phyloP scores from a whole-genome alignment of 768 basidiomycete genomes.

The Russula virescens region DNA sequence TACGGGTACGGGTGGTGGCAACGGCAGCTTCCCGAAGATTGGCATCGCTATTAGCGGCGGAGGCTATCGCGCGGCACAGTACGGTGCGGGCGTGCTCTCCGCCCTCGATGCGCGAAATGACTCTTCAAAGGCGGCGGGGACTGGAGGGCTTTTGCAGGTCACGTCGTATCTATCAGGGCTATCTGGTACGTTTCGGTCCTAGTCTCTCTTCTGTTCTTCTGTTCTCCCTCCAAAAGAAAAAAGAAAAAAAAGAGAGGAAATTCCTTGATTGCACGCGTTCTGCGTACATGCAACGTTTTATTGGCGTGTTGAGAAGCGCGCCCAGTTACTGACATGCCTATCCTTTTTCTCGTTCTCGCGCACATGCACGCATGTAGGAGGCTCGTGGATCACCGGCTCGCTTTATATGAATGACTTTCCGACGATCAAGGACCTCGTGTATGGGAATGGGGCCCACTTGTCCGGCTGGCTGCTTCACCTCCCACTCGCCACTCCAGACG shows the following conservation, averaged over 20 bases:
- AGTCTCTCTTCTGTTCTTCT: too few species aligned
- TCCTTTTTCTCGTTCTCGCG: too few species aligned
- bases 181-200: constrained; percentile 40
- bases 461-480: constrained; percentile 55
- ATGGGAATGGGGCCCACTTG: constrained; percentile 45
- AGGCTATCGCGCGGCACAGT: constrained; percentile 62
- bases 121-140: constrained; percentile 50
- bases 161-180: constrained; percentile 62
- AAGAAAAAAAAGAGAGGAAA: too few species aligned
- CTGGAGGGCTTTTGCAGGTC: constrained; percentile 67
- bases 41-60: constrained; percentile 68
- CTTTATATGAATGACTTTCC: constrained; percentile 63
- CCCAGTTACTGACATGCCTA: neutral
- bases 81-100: constrained; percentile 52
- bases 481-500: constrained; percentile 49
- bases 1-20: neutral
- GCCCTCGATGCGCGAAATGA: constrained; percentile 58
- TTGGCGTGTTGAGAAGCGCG: neutral
- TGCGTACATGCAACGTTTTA: neutral
- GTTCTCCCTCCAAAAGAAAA: too few species aligned
- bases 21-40: constrained; percentile 42
- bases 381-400: constrained; percentile 64
- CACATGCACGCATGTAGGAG: constrained; percentile 35
- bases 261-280: too few species aligned
- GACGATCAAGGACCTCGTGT: constrained; percentile 48